phyloP scores from a whole-genome alignment of 495 filamentous ascomycete species.

The Talaromyces borbonicus region DNA sequence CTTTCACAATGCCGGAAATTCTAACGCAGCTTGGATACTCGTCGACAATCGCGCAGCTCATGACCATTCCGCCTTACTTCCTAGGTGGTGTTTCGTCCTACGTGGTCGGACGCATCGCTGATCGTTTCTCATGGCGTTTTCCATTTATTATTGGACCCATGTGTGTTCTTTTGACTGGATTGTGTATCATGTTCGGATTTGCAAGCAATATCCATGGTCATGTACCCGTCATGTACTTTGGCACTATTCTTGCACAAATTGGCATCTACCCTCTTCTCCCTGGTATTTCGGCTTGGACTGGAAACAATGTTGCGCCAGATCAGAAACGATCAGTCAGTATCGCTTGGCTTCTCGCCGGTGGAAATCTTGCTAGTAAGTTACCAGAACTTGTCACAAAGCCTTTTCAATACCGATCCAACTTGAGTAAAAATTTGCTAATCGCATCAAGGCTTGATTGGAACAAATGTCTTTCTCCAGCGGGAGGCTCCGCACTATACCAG shows the following conservation, averaged over 20 bases:
- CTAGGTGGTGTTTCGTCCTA: conserved; percentile 17
- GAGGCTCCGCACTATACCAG: conserved; percentile 15
- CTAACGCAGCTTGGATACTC: conserved; percentile 36
- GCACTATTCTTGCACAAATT: conserved; percentile 11
- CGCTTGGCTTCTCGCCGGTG: conserved; percentile 15
- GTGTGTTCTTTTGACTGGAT: background rate
- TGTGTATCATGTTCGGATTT: background rate
- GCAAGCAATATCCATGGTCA: conserved; percentile 1
- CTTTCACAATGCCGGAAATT: conserved; percentile 44
- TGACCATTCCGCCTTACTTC: conserved; percentile 44
- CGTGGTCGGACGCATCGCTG: conserved; percentile 8
- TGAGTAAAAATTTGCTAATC: no score
- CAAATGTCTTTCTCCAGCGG: conserved; percentile 12
- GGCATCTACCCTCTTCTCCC: conserved; percentile 22
- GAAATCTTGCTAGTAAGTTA: conserved; percentile 9
- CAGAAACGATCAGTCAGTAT: conserved; percentile 16
- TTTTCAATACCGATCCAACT: no score
- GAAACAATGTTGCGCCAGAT: conserved; percentile 12
- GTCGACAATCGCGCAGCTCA: conserved; percentile 33
- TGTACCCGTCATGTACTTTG: conserved; percentile 14
- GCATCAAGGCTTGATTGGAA: conserved; percentile 13
- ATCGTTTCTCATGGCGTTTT: conserved; percentile 19
- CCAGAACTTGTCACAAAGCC: background rate
- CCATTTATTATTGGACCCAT: conserved; percentile 16
- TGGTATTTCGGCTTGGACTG: conserved; percentile 18